A percentile compares a stretch with the other conserved stretches of the same genome.
Conservation (phyloP, 116 monocot genomes). For the Posidonia oceanica region DNA sequence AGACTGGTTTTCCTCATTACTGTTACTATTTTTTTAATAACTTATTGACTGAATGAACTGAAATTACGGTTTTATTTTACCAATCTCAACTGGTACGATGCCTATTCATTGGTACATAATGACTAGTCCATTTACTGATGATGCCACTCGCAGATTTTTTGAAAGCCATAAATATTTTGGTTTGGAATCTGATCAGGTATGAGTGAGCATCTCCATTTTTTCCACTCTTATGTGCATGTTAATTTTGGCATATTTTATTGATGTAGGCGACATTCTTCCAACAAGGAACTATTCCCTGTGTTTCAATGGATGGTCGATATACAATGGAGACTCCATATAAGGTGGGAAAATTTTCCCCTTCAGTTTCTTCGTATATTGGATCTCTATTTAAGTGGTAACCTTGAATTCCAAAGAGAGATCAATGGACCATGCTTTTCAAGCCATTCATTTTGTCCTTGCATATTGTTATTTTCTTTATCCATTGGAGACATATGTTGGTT, state of each 20-base stretch:
- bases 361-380: background rate
- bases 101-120: slow-evolving; percentile 98
- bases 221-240: background rate
- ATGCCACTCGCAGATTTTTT: slow-evolving; percentile 78
- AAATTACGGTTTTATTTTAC: background rate
- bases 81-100: slow-evolving; percentile 26
- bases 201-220: background rate
- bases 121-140: slow-evolving; percentile 98
- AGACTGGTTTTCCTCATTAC: background rate
- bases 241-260: slow-evolving; percentile 12
- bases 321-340: slow-evolving; percentile 86
- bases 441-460: too few species aligned
- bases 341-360: slow-evolving; percentile 22
- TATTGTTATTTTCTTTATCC: too few species aligned
- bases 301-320: slow-evolving; percentile 88
- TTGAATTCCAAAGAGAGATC: too few species aligned
- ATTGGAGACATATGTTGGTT: too few species aligned
- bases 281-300: slow-evolving; percentile 96
- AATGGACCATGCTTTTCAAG: too few species aligned
- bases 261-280: slow-evolving; percentile 86
- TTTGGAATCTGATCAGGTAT: slow-evolving; percentile 85
- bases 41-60: slow-evolving; percentile 2
- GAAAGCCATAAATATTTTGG: slow-evolving; percentile 91
- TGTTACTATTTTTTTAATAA: background rate
- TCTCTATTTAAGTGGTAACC: background rate